Percentiles rank a stretch among this genome's conserved stretches.
Conservation (phyloP, 805 yeast species). For the Lachancea nothofagi region DNA sequence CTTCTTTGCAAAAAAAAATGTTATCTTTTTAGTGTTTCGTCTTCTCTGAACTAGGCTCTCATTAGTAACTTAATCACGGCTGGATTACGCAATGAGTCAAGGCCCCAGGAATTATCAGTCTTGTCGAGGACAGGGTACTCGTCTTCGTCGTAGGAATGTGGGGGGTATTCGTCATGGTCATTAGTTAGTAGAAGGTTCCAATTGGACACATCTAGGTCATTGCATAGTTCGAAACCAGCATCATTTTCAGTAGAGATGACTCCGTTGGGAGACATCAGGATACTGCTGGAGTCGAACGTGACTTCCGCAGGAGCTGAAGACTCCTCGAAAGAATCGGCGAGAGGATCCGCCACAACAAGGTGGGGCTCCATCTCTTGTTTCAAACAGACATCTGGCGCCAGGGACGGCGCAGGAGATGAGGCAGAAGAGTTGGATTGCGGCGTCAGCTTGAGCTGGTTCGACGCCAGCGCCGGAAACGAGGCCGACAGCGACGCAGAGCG, state of each 20-base stretch:
- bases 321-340: neutral
- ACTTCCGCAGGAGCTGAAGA: neutral
- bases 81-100: constrained; percentile 44
- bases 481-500: constrained; percentile 1
- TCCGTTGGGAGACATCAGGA: neutral
- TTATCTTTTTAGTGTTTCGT: neutral
- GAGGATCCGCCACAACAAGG: too few relatives aligned
- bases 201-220: neutral
- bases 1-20: neutral
- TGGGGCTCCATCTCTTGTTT: too few relatives aligned
- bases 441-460: neutral
- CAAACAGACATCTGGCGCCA: too few relatives aligned
- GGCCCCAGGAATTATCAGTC: constrained; percentile 32
- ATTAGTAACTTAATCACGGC: constrained; percentile 35
- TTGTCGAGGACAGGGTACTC: constrained; percentile 11
- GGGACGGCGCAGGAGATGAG: neutral
- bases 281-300: neutral
- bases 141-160: constrained; percentile 8
- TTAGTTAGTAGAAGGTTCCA: constrained; percentile 13
- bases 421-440: neutral
- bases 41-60: constrained; percentile 1
- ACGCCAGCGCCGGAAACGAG: neutral
- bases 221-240: neutral
- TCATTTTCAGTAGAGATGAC: neutral
- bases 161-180: neutral